These are phyloP conservation scores for Colletotrichum ledebouriae DNA, from an alignment of 2,329 filamentous ascomycete genomes.

Conservation along the genomic window DNA sequence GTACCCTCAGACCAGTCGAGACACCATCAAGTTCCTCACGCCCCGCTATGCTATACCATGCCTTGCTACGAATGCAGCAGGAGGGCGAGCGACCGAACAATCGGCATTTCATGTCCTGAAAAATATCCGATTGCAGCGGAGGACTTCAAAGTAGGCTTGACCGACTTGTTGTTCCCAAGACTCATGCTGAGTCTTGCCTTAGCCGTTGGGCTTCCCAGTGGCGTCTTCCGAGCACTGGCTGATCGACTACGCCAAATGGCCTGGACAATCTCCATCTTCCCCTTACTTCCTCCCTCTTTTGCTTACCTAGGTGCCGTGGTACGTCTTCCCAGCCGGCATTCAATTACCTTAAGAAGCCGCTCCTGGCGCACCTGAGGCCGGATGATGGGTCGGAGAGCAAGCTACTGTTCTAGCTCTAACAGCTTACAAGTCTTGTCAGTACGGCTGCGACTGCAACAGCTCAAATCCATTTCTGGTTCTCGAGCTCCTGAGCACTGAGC, in stretches of 20 bases:
- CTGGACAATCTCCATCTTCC: slow-evolving; percentile 33
- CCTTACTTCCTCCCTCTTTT: not conserved
- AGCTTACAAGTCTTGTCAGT: not conserved
- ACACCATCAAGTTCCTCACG: slow-evolving; percentile 5
- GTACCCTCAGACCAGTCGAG: not conserved
- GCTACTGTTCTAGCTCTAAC: slow-evolving; percentile 13
- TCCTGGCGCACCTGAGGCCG: too few relatives aligned
- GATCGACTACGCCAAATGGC: slow-evolving; percentile 28
- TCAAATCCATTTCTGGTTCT: not conserved
- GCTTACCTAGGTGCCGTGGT: too few relatives aligned
- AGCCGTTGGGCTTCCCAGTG: slow-evolving; percentile 26
- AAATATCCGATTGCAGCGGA: not conserved
- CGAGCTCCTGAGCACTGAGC: slow-evolving; percentile 9
- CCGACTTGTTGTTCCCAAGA: not conserved
- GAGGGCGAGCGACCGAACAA: not conserved
- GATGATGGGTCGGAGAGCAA: not conserved
- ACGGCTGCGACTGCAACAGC: slow-evolving; percentile 15
- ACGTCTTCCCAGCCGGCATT: too few relatives aligned
- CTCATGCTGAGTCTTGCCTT: slow-evolving; percentile 7
- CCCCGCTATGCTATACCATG: slow-evolving; percentile 2
- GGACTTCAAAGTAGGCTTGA: not conserved
- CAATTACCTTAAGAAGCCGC: too few relatives aligned
- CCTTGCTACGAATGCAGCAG: slow-evolving; percentile 7
- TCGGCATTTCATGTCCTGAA: not conserved
- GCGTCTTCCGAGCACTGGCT: slow-evolving; percentile 25